Evolutionary conservation across 257 asterid genomes (phyloP).

Genomic region (Echium plantagineum): DNA sequence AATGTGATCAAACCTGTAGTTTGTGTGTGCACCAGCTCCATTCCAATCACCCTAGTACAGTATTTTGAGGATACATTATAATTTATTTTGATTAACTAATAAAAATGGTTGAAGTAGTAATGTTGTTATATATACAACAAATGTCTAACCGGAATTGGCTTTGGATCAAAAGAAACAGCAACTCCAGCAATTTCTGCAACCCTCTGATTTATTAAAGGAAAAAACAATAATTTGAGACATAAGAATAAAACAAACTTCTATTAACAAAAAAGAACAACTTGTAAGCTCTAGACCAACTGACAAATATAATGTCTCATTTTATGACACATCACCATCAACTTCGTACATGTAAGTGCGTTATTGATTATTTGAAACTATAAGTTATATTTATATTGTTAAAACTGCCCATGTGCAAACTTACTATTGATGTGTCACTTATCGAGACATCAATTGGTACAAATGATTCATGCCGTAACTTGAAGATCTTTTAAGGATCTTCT

Average conservation of each 20-base stretch:
- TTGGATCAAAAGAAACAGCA: slow-evolving; percentile 58
- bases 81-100: neutral
- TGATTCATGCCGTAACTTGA: neutral
- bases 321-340: no score
- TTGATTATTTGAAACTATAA: no score
- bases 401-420: no score
- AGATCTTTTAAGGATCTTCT: no score
- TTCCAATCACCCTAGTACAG: slow-evolving; percentile 47
- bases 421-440: no score
- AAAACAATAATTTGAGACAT: neutral
- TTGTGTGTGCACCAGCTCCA: slow-evolving; percentile 47
- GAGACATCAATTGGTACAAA: no score
- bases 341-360: no score
- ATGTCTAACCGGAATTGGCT: slow-evolving; percentile 49
- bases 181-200: slow-evolving; percentile 74
- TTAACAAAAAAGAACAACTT: neutral
- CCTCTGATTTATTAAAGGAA: slow-evolving; percentile 39
- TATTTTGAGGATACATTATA: neutral
- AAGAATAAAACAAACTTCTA: neutral
- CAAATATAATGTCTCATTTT: no score
- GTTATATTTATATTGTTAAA: no score
- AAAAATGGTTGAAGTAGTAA: neutral
- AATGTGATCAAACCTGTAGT: slow-evolving; percentile 27
- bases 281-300: no score
- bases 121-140: neutral